Evolutionary conservation across 495 filamentous ascomycete species (phyloP), one percentile per base, ranked within the genome.

Genomic region (Hypomontagnella submonticulosa): DNA sequence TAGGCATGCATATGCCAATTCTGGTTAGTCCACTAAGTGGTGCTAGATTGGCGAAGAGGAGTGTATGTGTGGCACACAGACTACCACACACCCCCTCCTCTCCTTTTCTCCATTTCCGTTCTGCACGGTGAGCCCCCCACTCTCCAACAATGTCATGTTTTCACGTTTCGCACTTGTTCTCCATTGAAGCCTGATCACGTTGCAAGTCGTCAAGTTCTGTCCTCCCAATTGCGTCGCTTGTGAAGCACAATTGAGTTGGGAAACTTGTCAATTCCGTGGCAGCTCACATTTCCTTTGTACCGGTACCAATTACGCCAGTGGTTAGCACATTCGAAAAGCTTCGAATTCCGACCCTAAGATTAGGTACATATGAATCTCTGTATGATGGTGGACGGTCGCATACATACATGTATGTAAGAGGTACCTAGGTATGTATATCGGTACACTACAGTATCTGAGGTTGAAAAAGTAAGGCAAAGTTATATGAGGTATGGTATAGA

Each of bases 111-210:
- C 34, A 27, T 23, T 27, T 2, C 18, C 19, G 5, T 36, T 33
- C 20, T n/a, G 52, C 33, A 18, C n/a, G 13, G 6, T 19, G 12
- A 50, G 3, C 38, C 65, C 65, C 65, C 48, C 65, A 59, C 65
- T 38, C 63, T 33, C 47, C 34, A 60, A 43, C 49, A 27, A 34
- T 36, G 37, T 37, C 23, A 2, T 27, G 23, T 27, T 46, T 62
- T 57, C 41, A 55, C 48, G 48, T 55, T 27, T 68, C 32, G 34
- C 34, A 19, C 34, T 53, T 37, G 41, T 63, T 68, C 59, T 63
- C 65, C 65, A 68, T 68, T 63, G 59, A 63, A 59, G 65, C 65
- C 65, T 63, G 65, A 68, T 68, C 65, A 68, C 65, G 65, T 68
- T 63, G 65, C 65, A 63, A 68, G 30, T 33, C 20, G 18, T 53